phyloP scores from a whole-genome alignment of 1,284 basidiomycete genomes.

The Pulchroboletus neoregius region DNA sequence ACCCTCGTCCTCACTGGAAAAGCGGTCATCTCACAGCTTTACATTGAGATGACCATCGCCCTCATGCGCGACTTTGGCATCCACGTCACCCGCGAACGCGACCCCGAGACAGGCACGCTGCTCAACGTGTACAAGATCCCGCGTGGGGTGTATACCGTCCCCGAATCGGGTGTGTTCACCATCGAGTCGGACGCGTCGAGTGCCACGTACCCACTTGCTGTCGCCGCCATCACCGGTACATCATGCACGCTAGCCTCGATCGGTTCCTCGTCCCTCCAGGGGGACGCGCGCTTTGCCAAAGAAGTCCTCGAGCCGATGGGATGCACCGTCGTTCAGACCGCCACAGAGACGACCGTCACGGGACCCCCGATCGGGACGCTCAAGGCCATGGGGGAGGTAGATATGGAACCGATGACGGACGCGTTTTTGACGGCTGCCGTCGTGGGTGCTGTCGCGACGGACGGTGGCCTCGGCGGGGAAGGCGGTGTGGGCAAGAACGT shows the following conservation, averaged over 20 bases:
- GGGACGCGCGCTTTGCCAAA: constrained; percentile 93
- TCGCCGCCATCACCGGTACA: constrained; percentile 95
- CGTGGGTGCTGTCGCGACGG: constrained; percentile 79
- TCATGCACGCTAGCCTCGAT: constrained; percentile 93
- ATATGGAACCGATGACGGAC: constrained; percentile 99
- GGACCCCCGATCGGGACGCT: constrained; percentile 87
- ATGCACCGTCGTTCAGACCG: constrained; percentile 86
- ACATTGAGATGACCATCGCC: constrained; percentile 99
- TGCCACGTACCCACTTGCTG: constrained; percentile 95
- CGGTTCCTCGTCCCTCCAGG: constrained; percentile 87
- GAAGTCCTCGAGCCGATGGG: constrained; percentile 95
- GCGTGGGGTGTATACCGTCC: constrained; percentile 75
- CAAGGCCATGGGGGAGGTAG: constrained; percentile 61
- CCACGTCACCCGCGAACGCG: constrained; percentile 67
- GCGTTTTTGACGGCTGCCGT: constrained; percentile 96
- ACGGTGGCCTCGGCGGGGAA: constrained; percentile 34
- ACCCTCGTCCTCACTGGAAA: constrained; percentile 76
- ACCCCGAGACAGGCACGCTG: constrained; percentile 55
- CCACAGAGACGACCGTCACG: constrained; percentile 86
- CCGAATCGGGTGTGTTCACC: constrained; percentile 62
- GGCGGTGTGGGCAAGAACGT: constrained; percentile 36
- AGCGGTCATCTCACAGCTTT: constrained; percentile 92
- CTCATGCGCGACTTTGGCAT: constrained; percentile 98
- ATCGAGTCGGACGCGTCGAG: constrained; percentile 96
- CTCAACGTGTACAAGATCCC: constrained; percentile 90